A percentile compares a stretch with the other conserved stretches of the same genome.
These are phyloP conservation scores for Wickerhamomyces chaumierensis DNA, from an alignment of 805 yeast species.

Conservation along the genomic window DNA sequence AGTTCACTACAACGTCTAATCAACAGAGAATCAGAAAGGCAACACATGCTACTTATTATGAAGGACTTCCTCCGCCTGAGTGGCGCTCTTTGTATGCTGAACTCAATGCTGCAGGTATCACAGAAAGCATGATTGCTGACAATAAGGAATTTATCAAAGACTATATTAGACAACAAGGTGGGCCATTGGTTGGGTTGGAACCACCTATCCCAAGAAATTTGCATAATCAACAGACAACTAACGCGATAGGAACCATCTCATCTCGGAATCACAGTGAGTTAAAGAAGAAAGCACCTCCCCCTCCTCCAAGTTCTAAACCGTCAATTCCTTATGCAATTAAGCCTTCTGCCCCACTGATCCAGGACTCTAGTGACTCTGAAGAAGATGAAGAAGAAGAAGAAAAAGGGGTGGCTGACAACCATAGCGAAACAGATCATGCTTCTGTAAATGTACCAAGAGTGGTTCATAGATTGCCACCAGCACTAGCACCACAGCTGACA, in stretches of 20 bases:
- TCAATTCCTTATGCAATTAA: constrained; percentile 18
- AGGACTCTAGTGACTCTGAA: not conserved
- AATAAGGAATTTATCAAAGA: constrained; percentile 74
- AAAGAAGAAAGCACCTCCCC: constrained; percentile 32
- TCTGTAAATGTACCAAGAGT: not conserved
- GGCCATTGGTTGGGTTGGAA: constrained; percentile 72
- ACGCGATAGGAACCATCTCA: constrained; percentile 17
- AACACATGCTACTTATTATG: constrained; percentile 58
- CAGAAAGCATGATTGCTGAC: constrained; percentile 84
- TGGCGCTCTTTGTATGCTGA: constrained; percentile 71
- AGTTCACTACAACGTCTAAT: constrained; percentile 17
- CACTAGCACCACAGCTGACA: constrained; percentile 1
- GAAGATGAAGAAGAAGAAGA: no score
- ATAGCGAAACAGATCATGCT: not conserved
- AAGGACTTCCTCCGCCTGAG: constrained; percentile 72
- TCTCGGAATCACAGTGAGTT: constrained; percentile 18
- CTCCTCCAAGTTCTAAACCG: constrained; percentile 21
- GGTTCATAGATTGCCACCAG: constrained; percentile 16
- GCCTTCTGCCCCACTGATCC: constrained; percentile 1
- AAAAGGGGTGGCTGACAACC: no score
- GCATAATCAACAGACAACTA: constrained; percentile 24
- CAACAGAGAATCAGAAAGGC: constrained; percentile 44
- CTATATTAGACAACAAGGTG: constrained; percentile 63
- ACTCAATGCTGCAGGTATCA: constrained; percentile 65
- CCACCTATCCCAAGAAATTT: constrained; percentile 70